These are phyloP conservation scores for Agaricales sp. DNA, from an alignment of 1,284 basidiomycete genomes.

Conservation along the genomic window DNA sequence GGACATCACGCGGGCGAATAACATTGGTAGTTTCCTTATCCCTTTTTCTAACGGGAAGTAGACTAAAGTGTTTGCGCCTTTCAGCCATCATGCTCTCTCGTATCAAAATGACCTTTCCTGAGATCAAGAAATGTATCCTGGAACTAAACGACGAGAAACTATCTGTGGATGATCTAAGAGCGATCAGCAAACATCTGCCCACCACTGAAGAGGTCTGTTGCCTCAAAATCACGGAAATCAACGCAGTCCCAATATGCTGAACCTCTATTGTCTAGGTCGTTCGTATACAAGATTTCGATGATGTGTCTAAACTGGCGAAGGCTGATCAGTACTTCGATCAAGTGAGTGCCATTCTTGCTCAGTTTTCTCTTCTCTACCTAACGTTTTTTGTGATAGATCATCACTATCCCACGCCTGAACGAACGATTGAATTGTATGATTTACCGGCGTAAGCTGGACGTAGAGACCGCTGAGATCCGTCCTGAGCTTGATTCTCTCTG, in stretches of 20 bases:
- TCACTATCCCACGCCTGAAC: conserved; percentile 64
- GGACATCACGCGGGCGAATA: conserved; percentile 77
- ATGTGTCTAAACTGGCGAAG: conserved; percentile 64
- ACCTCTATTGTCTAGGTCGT: conserved; percentile 31
- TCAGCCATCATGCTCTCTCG: conserved; percentile 74
- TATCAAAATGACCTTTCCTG: conserved; percentile 53
- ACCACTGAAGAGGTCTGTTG: conserved; percentile 62
- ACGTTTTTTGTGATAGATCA: conserved; percentile 46
- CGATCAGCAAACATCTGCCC: conserved; percentile 65
- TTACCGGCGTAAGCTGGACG: conserved; percentile 70
- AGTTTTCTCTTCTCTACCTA: background rate
- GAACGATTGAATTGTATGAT: conserved; percentile 76
- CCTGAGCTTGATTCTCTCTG: conserved; percentile 76
- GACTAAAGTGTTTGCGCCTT: conserved; percentile 5
- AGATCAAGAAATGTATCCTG: conserved; percentile 61
- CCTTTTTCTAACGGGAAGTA: conserved; percentile 6
- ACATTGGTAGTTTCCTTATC: conserved; percentile 50
- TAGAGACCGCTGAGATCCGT: conserved; percentile 77
- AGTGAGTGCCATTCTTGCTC: conserved; percentile 26
- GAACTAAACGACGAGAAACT: conserved; percentile 59
- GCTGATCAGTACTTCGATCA: conserved; percentile 80
- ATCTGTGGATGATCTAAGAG: conserved; percentile 62
- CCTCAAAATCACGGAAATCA: conserved; percentile 1
- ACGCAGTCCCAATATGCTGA: background rate
- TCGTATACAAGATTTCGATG: conserved; percentile 56